These are phyloP conservation scores for Flaveria robusta DNA, from an alignment of 129 eudicot genomes.

Conservation along the genomic window DNA sequence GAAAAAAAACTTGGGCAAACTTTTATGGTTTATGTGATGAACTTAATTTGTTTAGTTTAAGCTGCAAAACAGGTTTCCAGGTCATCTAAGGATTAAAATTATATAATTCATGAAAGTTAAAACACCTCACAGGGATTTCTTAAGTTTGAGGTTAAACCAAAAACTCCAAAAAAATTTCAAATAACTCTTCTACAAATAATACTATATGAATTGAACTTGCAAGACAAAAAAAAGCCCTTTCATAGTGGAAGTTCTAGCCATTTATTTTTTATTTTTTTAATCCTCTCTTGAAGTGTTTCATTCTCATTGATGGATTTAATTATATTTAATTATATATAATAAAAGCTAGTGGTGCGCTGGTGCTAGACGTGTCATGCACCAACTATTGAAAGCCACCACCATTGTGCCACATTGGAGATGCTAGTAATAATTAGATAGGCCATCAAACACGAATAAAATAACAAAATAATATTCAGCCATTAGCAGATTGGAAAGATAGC, in stretches of 20 bases:
- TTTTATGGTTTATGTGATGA: conserved; percentile 16
- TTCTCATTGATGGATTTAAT: conserved; percentile 11
- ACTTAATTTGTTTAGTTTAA: neutral
- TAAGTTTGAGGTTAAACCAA: neutral
- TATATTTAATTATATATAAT: neutral
- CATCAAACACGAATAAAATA: neutral
- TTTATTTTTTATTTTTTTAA: neutral
- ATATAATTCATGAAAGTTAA: neutral
- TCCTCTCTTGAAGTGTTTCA: conserved; percentile 6
- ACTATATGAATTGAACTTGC: neutral
- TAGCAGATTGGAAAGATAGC: conserved; percentile 9
- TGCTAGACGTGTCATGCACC: conserved; percentile 23
- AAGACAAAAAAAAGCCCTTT: conserved; percentile 1
- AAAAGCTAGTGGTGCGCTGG: conserved; percentile 22
- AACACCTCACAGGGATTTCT: neutral
- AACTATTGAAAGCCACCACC: conserved; percentile 16
- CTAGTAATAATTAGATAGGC: neutral
- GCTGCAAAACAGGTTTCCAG: conserved; percentile 14
- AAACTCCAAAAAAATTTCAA: neutral
- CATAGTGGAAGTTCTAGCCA: conserved; percentile 23
- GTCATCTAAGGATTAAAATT: neutral
- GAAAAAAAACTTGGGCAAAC: neutral
- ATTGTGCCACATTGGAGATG: conserved; percentile 17
- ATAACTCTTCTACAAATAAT: neutral
- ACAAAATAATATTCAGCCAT: conserved; percentile 22